Base-by-base conservation (phyloP, 1,139 yeast genomes). In the Suhomyces taliae region DNA sequence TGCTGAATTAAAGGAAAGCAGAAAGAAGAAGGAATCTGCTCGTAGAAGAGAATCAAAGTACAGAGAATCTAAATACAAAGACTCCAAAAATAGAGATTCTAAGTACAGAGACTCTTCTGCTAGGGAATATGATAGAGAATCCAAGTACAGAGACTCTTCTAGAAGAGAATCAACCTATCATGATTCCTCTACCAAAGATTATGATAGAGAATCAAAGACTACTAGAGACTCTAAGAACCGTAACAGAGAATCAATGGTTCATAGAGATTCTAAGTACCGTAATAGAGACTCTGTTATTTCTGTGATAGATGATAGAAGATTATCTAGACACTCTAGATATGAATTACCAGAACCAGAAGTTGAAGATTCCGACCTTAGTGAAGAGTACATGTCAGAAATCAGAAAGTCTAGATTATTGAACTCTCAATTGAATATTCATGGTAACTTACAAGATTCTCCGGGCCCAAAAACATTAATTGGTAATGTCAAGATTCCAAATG, bases 401-500 rank as follows among this genome's bases (percentile, higher is more conserved):
- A 62, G 78, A 46, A 76, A 73, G 54, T 72, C 77, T 10, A 63
- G 72, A 51, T 65, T 73, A 47, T 64, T 73, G 60, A 75, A 72
- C 56, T 74, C 78, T 34, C 78, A 74, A 59, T 59, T 65, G 51
- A 71, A 73, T 54, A 60, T 75, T 35, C 60, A 64, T 35, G 67
- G 66, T 10, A 58, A 60, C 19, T 62, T 65, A 33, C 60, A 64
- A 37, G 49, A 41, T 10, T 51, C 57, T 5, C 46, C 48, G 8
- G 58, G 57, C 38, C 66, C 62, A 19, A 64, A 65, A 48, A 73
- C 79, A 1, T 62, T 74, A 37, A 73, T 85, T 43, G 79, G 87
- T 11, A 85, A 81, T 52, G 83, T 85, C 37, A 76, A 74, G 48
- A 81, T 85, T 49, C 91, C 91, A 26, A 81, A 80, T 53, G 88